These are phyloP conservation scores for Monosporascus sp. DNA, from an alignment of 2,329 filamentous ascomycete species.

Conservation along the genomic window DNA sequence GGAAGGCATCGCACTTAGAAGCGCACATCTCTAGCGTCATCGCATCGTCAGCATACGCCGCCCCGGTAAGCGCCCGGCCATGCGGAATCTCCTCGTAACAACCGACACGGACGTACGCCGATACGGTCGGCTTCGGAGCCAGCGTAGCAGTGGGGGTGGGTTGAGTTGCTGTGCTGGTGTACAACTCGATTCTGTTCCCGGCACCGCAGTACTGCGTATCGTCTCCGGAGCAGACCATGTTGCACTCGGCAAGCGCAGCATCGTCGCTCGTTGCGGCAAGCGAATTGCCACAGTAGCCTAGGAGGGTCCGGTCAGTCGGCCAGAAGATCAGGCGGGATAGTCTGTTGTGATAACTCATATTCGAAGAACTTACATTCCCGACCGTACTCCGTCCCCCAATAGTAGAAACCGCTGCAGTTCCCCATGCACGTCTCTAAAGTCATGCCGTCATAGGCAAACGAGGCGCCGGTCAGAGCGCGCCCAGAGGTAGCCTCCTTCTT, in stretches of 20 bases:
- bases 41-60: constrained; percentile 24
- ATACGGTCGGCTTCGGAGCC: constrained; percentile 28
- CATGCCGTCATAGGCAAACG: constrained; percentile 42
- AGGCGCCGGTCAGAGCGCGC: constrained; percentile 37
- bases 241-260: constrained; percentile 29
- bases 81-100: constrained; percentile 34
- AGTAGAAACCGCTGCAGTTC: constrained; percentile 41
- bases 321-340: background rate
- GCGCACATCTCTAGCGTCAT: constrained; percentile 36
- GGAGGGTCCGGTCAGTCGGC: constrained; percentile 6
- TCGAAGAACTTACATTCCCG: constrained; percentile 36
- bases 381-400: constrained; percentile 47
- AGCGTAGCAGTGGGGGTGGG: constrained; percentile 29
- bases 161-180: constrained; percentile 33
- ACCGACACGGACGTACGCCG: constrained; percentile 30
- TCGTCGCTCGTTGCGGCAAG: constrained; percentile 27
- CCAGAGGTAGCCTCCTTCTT: constrained; percentile 37
- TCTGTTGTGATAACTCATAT: too few species aligned
- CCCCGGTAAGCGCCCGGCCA: constrained; percentile 31
- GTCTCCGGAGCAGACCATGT: constrained; percentile 37
- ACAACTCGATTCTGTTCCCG: constrained; percentile 37
- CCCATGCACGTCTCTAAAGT: constrained; percentile 42
- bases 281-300: constrained; percentile 43
- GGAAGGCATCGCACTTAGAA: constrained; percentile 28
- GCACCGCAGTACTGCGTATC: constrained; percentile 36